A percentile compares a stretch with the other conserved stretches of the same genome.
phyloP scores from a whole-genome alignment of 1,284 basidiomycete genomes.

The Polyporus tsugae region DNA sequence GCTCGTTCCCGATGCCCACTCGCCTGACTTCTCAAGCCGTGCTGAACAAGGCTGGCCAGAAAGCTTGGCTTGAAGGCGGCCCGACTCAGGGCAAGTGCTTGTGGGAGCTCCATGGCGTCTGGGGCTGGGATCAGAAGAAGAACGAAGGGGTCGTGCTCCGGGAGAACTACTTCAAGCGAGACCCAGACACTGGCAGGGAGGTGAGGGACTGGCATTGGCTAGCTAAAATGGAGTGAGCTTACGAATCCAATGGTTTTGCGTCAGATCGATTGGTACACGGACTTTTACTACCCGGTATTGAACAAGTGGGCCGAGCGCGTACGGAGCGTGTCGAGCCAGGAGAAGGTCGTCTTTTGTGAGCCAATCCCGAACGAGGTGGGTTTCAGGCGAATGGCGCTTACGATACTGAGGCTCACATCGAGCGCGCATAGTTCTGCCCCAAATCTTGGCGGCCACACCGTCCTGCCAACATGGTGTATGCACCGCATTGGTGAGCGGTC shows the following conservation, averaged over 20 bases:
- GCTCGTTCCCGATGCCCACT: constrained; percentile 88
- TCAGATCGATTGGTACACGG: constrained; percentile 83
- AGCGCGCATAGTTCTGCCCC: constrained; percentile 72
- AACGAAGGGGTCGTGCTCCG: constrained; percentile 79
- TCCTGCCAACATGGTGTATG: constrained; percentile 82
- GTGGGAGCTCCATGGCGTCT: constrained; percentile 94
- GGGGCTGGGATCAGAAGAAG: constrained; percentile 86
- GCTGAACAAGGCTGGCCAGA: constrained; percentile 64
- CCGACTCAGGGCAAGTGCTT: constrained; percentile 78
- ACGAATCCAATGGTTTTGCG: background rate
- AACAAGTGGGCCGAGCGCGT: constrained; percentile 78
- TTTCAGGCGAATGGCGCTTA: constrained; percentile 6
- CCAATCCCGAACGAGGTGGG: constrained; percentile 90
- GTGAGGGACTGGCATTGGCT: constrained; percentile 43
- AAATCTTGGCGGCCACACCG: constrained; percentile 72
- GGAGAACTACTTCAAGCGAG: constrained; percentile 86
- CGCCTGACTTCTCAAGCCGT: constrained; percentile 62
- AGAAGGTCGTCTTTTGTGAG: constrained; percentile 84
- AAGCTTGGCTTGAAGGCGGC: constrained; percentile 76
- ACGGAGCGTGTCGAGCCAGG: constrained; percentile 52
- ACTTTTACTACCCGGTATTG: constrained; percentile 89
- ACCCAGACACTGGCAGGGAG: constrained; percentile 68
- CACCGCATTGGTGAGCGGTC: constrained; percentile 83
- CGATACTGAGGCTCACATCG: background rate
- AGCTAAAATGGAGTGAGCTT: background rate